Conservation (phyloP, 2,329 filamentous ascomycete genomes). For the Sclerotinia glacialis region DNA sequence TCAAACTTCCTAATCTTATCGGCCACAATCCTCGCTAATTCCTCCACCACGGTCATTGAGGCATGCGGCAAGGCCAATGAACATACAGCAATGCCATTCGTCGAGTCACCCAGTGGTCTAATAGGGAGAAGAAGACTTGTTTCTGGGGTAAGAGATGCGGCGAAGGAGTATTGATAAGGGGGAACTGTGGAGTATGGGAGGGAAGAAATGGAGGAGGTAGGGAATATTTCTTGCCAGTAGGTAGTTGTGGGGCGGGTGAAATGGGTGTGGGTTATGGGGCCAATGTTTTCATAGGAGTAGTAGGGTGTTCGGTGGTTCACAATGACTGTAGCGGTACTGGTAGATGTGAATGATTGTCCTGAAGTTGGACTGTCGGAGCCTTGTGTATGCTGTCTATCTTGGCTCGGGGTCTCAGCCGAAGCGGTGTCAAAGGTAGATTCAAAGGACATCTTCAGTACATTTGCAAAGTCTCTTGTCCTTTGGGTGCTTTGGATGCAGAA, state of each 20-base stretch:
- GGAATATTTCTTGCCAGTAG: constrained; percentile 15
- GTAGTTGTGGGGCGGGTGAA: constrained; percentile 6
- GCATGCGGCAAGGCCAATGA: constrained; percentile 11
- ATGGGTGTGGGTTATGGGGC: background rate
- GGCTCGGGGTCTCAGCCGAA: background rate
- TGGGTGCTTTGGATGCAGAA: background rate
- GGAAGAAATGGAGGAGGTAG: background rate
- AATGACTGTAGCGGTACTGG: background rate
- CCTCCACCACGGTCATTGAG: constrained; percentile 5
- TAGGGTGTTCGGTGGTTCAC: background rate
- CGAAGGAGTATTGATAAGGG: constrained; percentile 3
- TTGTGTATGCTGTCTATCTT: background rate
- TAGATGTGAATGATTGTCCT: too few relatives aligned
- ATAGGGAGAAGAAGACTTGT: constrained; percentile 9
- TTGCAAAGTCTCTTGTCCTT: background rate
- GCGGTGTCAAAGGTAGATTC: background rate
- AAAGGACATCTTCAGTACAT: background rate
- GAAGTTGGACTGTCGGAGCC: background rate
- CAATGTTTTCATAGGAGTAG: background rate
- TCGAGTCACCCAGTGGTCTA: background rate
- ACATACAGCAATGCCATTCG: background rate
- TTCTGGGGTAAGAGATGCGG: background rate
- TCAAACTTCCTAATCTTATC: constrained; percentile 2
- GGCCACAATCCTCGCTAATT: constrained; percentile 5
- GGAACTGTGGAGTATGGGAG: constrained; percentile 4